Conservation (phyloP, 768 basidiomycete genomes). For the Cystofilobasidium ferigula region DNA sequence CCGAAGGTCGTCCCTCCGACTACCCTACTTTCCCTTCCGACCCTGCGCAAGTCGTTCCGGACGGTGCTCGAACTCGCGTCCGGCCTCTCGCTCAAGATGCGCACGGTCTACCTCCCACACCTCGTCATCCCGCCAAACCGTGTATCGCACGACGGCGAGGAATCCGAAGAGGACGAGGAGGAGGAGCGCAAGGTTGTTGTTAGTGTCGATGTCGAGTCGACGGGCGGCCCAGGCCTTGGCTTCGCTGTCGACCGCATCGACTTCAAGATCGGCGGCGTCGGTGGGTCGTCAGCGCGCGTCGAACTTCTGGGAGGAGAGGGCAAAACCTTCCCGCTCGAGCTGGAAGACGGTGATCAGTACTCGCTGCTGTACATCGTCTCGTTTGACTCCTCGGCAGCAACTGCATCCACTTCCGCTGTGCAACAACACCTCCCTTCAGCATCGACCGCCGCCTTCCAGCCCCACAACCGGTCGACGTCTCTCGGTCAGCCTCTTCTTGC, state of each 20-base stretch:
- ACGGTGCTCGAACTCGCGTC: conserved; percentile 66
- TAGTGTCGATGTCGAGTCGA: conserved; percentile 83
- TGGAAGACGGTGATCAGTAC: conserved; percentile 67
- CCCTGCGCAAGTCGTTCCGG: conserved; percentile 74
- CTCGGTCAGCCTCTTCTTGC: neutral
- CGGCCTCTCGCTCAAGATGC: conserved; percentile 81
- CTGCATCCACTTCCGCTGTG: neutral
- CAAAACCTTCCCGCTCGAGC: conserved; percentile 56
- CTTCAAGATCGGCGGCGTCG: conserved; percentile 58
- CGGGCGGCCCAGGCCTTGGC: conserved; percentile 47
- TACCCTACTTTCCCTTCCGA: conserved; percentile 43
- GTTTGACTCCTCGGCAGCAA: conserved; percentile 41
- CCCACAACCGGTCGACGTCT: neutral
- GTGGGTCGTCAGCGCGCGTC: conserved; percentile 27
- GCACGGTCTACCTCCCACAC: conserved; percentile 83
- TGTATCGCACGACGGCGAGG: conserved; percentile 27
- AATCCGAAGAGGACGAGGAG: conserved; percentile 43
- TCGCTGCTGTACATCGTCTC: conserved; percentile 84
- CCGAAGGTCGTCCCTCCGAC: conserved; percentile 33
- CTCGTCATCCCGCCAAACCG: conserved; percentile 53
- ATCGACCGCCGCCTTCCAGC: neutral
- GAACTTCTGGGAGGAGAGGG: conserved; percentile 30
- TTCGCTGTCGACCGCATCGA: conserved; percentile 53
- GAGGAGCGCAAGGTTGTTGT: conserved; percentile 77
- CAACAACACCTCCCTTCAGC: neutral